A percentile compares a stretch with the other conserved stretches of the same genome.
Evolutionary conservation across 352 stramenopile species (phyloP).

Genomic region (Pythium utonaiense): DNA sequence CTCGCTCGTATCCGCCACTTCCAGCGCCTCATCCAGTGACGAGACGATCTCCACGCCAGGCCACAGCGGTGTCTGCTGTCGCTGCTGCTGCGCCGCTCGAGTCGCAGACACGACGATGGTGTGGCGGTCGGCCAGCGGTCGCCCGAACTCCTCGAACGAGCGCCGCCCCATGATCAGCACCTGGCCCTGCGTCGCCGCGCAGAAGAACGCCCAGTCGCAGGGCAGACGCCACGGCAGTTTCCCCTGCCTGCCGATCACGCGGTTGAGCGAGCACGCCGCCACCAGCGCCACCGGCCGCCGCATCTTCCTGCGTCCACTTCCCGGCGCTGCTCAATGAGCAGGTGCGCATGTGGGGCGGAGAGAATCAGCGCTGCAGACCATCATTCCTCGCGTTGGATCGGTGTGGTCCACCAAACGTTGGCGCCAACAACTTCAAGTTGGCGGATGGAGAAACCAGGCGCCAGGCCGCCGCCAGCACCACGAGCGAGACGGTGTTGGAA

Average conservation of each 20-base stretch:
- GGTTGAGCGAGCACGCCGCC: slow-evolving; percentile 64
- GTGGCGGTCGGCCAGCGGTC: slow-evolving; percentile 42
- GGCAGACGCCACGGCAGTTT: slow-evolving; percentile 58
- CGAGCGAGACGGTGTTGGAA: background rate
- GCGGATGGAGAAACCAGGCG: background rate
- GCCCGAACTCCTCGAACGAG: slow-evolving; percentile 37
- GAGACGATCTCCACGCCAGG: slow-evolving; percentile 27
- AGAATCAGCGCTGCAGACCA: background rate
- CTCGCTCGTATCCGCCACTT: slow-evolving; percentile 27
- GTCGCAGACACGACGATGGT: slow-evolving; percentile 52
- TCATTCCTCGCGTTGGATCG: background rate
- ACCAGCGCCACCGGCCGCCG: slow-evolving; percentile 52
- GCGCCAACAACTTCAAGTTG: slow-evolving; percentile 2
- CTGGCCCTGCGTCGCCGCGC: slow-evolving; percentile 40
- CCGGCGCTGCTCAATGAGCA: no score
- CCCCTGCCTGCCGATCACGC: slow-evolving; percentile 52
- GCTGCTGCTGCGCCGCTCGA: slow-evolving; percentile 39
- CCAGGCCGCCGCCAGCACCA: background rate
- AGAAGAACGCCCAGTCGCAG: slow-evolving; percentile 72
- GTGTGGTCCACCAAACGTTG: background rate
- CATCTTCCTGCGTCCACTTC: background rate
- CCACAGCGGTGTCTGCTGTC: slow-evolving; percentile 44
- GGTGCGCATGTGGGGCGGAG: no score
- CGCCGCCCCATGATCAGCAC: slow-evolving; percentile 61
- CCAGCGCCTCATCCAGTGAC: slow-evolving; percentile 44